Evolutionary conservation across 805 yeast species (phyloP).

Genomic region (Pichia kluyveri): DNA sequence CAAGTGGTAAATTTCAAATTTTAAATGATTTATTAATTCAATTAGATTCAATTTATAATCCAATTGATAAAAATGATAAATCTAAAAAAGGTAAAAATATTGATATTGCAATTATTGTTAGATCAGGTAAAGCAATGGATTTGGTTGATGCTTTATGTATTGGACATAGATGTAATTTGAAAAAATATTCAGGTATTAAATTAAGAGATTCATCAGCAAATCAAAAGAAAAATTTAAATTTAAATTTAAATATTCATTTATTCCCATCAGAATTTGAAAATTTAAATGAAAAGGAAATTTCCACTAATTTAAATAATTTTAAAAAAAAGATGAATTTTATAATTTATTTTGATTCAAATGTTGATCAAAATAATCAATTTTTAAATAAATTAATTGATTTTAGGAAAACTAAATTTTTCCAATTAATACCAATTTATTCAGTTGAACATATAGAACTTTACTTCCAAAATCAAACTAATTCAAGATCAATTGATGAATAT

Average conservation of each 20-base stretch:
- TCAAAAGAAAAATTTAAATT: slow-evolving; percentile 14
- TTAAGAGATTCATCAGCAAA: slow-evolving; percentile 35
- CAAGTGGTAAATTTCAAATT: slow-evolving; percentile 78
- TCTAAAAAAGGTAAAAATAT: slow-evolving; percentile 18
- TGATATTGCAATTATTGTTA: slow-evolving; percentile 61
- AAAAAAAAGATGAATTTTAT: slow-evolving; percentile 17
- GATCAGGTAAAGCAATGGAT: slow-evolving; percentile 63
- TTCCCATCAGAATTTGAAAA: slow-evolving; percentile 29
- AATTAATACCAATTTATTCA: slow-evolving; percentile 70
- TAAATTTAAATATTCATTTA: slow-evolving; percentile 26
- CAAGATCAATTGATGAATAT: slow-evolving; percentile 19
- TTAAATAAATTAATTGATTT: slow-evolving; percentile 10
- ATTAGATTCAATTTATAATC: slow-evolving; percentile 29
- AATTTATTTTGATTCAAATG: slow-evolving; percentile 26
- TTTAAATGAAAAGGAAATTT: slow-evolving; percentile 13
- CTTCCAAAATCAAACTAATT: slow-evolving; percentile 30
- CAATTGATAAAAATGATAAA: slow-evolving; percentile 13
- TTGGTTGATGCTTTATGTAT: slow-evolving; percentile 60
- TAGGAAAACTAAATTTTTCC: slow-evolving; percentile 33
- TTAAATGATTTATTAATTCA: slow-evolving; percentile 55
- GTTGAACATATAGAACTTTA: slow-evolving; percentile 70
- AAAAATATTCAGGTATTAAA: slow-evolving; percentile 54
- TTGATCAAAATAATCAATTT: slow-evolving; percentile 17
- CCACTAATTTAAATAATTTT: slow-evolving; percentile 2
- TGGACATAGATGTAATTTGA: slow-evolving; percentile 49